A percentile compares a stretch with the other conserved stretches of the same genome.
Conservation (phyloP, 257 asterid genomes). For the Phtheirospermum japonicum region DNA sequence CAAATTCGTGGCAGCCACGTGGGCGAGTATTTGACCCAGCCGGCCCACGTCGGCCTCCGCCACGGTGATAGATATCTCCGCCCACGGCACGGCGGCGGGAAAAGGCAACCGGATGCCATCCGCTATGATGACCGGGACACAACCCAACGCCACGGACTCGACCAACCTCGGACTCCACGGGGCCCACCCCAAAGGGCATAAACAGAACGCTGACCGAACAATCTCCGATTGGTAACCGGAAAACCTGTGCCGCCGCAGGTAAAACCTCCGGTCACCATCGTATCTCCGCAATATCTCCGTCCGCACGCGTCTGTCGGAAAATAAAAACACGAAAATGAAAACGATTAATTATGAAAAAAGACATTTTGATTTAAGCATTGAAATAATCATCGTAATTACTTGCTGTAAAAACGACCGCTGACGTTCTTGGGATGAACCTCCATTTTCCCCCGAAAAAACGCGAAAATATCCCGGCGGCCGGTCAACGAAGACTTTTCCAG, state of each 20-base stretch:
- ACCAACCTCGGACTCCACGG: constrained; percentile 96
- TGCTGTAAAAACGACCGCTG: constrained; percentile 91
- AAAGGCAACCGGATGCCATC: constrained; percentile 75
- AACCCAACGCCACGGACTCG: constrained; percentile 80
- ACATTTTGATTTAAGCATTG: too few species aligned
- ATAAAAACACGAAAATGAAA: not conserved
- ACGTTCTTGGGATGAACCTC: constrained; percentile 88
- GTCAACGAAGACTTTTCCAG: constrained; percentile 38
- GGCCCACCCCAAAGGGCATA: constrained; percentile 94
- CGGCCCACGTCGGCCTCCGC: constrained; percentile 69
- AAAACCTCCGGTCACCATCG: constrained; percentile 59
- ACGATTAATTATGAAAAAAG: not conserved
- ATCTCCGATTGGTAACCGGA: constrained; percentile 85
- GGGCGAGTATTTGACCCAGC: constrained; percentile 54
- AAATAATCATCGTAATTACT: constrained; percentile 22
- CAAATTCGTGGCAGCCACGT: constrained; percentile 70
- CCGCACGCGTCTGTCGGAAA: constrained; percentile 51
- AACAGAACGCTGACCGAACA: constrained; percentile 58
- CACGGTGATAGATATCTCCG: constrained; percentile 65
- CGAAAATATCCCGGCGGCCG: constrained; percentile 71
- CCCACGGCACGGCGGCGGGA: constrained; percentile 72
- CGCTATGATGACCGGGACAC: constrained; percentile 84
- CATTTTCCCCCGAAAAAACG: constrained; percentile 93
- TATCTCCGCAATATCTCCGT: constrained; percentile 60
- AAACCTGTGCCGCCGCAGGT: constrained; percentile 57